Base-by-base conservation (phyloP, 2,329 filamentous ascomycete species). In the Cercospora sesami region DNA sequence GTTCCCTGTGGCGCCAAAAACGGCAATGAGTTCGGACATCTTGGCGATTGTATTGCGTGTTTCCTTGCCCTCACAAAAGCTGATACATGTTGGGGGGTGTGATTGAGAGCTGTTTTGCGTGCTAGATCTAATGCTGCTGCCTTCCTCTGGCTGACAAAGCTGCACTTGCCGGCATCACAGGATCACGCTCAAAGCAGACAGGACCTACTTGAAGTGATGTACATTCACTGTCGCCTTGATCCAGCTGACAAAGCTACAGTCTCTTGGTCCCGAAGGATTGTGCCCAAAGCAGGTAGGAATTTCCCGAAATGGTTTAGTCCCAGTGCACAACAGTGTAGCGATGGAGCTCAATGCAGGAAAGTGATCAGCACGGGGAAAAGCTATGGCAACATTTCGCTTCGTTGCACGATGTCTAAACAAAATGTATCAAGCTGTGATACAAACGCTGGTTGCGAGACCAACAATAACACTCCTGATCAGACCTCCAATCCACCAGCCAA, bases 1-100 rank as follows among this genome's bases (percentile, higher is more conserved):
- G 67, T 84, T 82, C 64, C 86, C 86, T 18, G 86, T 88, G 42
- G 86, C 84, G 18, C 86, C 86, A 68, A 88, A 84, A 4, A 89
- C 80, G 48, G 83, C 83, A 73, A 87, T 80, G 71, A 84, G 78
- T 70, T 84, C 85, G 18, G 71, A 51, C 69, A 73, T 73, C 16
- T 21, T 39, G 64, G 28, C 28, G 26, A 26, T 26, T n/a, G n/a
- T n/a, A n/a, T n/a, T n/a, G n/a, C n/a, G n/a, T n/a, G n/a, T n/a
- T n/a, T n/a, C n/a, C n/a, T n/a, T n/a, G n/a, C n/a, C n/a, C n/a
- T n/a, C n/a, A n/a, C n/a, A n/a, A n/a, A n/a, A n/a, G n/a, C n/a
- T n/a, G n/a, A n/a, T n/a, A n/a, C n/a, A n/a, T n/a, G n/a, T n/a
- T n/a, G n/a, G n/a, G n/a, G n/a, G n/a, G n/a, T n/a, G n/a, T n/a